A percentile compares a stretch with the other conserved stretches of the same genome.
phyloP scores from a whole-genome alignment of 192 early-diverging fungal species.

The Chytriomyces sp. region DNA sequence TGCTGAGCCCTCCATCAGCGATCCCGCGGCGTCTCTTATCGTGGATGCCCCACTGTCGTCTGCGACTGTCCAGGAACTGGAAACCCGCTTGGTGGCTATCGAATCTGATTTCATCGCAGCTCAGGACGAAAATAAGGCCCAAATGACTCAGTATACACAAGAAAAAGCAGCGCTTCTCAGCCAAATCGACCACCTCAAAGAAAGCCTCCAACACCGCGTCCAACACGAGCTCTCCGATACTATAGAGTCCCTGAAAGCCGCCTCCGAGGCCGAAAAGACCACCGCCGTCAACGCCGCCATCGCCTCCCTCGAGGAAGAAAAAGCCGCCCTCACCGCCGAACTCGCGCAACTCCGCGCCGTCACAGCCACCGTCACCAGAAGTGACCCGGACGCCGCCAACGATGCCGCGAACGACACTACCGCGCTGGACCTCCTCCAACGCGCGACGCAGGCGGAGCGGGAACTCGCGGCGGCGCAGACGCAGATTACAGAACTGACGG shows the following conservation, averaged over 20 bases:
- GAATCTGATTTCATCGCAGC: background rate
- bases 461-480: no score
- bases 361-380: no score
- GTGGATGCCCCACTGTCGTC: background rate
- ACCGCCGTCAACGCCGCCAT: background rate
- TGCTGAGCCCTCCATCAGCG: background rate
- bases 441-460: no score
- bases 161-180: background rate
- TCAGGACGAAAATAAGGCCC: background rate
- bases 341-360: no score
- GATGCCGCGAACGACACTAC: no score
- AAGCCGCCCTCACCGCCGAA: no score
- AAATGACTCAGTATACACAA: background rate
- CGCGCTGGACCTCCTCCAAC: no score
- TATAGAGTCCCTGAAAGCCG: background rate
- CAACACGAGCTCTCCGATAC: background rate
- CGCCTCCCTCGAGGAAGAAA: conserved; percentile 5
- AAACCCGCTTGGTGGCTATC: background rate
- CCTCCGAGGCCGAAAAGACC: background rate
- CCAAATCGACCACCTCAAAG: background rate
- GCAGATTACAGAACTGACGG: no score
- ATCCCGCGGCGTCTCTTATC: background rate
- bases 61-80: background rate
- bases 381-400: no score
- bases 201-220: background rate